phyloP scores from a whole-genome alignment of 805 yeast genomes.

The Ogataea methanolica region DNA sequence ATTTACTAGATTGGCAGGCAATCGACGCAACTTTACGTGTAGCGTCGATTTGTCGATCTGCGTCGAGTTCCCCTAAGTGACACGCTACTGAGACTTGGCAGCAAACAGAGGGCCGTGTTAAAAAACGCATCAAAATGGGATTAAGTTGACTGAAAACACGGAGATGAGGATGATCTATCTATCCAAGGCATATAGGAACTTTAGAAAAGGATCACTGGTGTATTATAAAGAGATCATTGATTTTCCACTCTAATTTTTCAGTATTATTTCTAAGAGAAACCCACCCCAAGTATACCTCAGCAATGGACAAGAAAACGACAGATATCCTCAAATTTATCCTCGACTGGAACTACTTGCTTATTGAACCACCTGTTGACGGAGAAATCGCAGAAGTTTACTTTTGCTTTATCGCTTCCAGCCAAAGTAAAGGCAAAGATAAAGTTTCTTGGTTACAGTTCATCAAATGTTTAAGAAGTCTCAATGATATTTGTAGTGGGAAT shows the following conservation, averaged over 20 bases:
- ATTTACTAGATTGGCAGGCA: no score
- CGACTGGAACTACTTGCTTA: constrained; percentile 27
- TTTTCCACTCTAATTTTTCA: no score
- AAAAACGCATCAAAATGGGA: constrained; percentile 11
- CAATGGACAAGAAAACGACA: constrained; percentile 26
- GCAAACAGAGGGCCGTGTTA: constrained; percentile 8
- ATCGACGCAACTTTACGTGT: not conserved
- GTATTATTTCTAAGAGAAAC: no score
- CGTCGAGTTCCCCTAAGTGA: not conserved
- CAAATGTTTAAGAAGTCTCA: constrained; percentile 20
- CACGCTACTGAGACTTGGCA: not conserved
- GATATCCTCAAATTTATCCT: constrained; percentile 27
- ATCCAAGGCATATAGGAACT: no score
- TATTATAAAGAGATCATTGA: no score
- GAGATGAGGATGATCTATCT: no score
- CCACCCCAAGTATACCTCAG: no score
- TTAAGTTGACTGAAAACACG: not conserved
- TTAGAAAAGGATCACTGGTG: no score
- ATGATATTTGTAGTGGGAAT: constrained; percentile 17
- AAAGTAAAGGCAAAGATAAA: constrained; percentile 29
- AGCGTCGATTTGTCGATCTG: constrained; percentile 4
- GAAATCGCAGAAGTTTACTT: constrained; percentile 27
- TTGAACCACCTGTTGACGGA: constrained; percentile 29
- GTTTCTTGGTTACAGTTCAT: constrained; percentile 32
- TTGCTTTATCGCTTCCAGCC: constrained; percentile 27